Evolutionary conservation across 1,284 basidiomycete species (phyloP), one percentile per base, ranked within the genome.

Genomic region (Cutaneotrichosporon sp.): DNA sequence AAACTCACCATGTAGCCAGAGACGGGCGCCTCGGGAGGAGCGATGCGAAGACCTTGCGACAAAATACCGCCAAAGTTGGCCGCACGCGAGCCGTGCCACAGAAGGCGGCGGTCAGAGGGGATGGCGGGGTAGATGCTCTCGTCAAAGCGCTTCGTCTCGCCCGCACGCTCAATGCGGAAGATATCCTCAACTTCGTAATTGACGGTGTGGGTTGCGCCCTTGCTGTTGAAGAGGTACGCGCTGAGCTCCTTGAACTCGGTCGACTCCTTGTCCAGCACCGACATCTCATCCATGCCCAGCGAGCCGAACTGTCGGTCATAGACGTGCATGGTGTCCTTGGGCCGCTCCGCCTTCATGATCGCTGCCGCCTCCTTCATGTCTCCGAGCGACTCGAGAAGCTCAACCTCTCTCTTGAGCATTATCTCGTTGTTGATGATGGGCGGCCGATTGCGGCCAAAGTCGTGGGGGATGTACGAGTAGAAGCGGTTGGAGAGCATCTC

Each of bases 11-110:
- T 87, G 72, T 87, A 87, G 0, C 83, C 82, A 2, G 69, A 70
- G 32, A 68, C 66, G 31, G 71, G 75, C 8, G 70, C 86, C 82
- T 89, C 87, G 8, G 87, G 87, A 38, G 87, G 87, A 6, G 87
- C 87, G 70, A 89, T 88, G 30, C 87, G 84, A 66, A 89, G 73
- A 32, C 87, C 87, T 74, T 88, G 87, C 72, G 84, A 85, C 52
- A 88, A 78, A 61, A 88, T 89, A 77, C 85, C 84, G n/a, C 67
- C 69, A 58, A 65, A 71, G 65, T 71, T 71, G 60, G 69, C 69
- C 7, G 66, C 51, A 10, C 69, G 59, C 34, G 68, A 87, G 21
- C 87, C 87, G 67, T 89, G 87, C 87, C 87, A 89, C 51, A 89
- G 79, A 34, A 89, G 79, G 64, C 87, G 75, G 4, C 86, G 81